Evolutionary conservation across 352 stramenopile species (phyloP).

Genomic region (Aphanomyces astaci): DNA sequence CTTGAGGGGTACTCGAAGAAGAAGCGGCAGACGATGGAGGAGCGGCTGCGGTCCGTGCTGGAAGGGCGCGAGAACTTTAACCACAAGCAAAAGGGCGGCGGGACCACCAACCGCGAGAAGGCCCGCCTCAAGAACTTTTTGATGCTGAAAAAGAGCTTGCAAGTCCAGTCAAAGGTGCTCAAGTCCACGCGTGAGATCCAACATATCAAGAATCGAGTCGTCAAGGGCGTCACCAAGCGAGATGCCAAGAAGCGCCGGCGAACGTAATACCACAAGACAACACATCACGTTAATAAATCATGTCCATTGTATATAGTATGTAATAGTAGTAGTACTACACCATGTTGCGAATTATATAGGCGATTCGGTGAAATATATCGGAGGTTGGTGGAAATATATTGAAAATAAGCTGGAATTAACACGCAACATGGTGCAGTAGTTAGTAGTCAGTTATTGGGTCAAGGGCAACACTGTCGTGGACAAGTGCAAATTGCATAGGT

Average conservation of each 20-base stretch:
- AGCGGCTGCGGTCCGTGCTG: conserved; percentile 73
- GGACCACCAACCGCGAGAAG: conserved; percentile 98
- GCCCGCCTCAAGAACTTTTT: conserved; percentile 95
- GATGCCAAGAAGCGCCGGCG: conserved; percentile 37
- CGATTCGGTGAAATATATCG: too few species aligned
- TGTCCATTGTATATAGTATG: too few species aligned
- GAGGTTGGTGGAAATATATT: too few species aligned
- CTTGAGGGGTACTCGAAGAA: conserved; percentile 86
- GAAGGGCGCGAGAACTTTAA: conserved; percentile 89
- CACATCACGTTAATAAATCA: too few species aligned
- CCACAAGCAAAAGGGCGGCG: conserved; percentile 86
- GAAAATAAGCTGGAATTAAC: too few species aligned
- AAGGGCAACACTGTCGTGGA: too few species aligned
- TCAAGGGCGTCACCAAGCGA: conserved; percentile 85
- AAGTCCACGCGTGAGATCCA: conserved; percentile 81
- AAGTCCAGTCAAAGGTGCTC: conserved; percentile 85
- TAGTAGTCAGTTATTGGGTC: too few species aligned
- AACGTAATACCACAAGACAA: too few species aligned
- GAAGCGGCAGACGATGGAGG: conserved; percentile 81
- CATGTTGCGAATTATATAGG: too few species aligned
- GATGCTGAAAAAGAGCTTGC: conserved; percentile 95
- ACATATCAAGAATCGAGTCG: conserved; percentile 55
- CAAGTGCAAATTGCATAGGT: too few species aligned
- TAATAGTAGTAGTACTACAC: too few species aligned
- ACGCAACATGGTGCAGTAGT: too few species aligned